A percentile compares a stretch with the other conserved stretches of the same genome.
Conservation (phyloP, 768 basidiomycete genomes). For the Suillus subaureus region DNA sequence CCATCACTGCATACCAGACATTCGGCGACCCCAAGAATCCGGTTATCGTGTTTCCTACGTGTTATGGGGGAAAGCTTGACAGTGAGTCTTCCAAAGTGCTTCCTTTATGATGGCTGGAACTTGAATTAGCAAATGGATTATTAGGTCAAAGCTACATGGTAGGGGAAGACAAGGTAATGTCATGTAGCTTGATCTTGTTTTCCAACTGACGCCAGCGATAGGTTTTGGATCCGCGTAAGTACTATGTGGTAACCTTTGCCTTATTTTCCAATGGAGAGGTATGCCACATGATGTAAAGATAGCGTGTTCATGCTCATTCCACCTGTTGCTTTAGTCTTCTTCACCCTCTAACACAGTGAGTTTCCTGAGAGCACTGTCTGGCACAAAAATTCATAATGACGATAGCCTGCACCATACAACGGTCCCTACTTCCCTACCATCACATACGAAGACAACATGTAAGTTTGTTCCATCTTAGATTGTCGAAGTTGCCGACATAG, state of each 20-base stretch:
- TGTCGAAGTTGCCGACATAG: neutral
- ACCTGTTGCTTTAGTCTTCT: conserved; percentile 44
- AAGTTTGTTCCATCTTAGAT: conserved; percentile 15
- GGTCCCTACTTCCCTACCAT: conserved; percentile 60
- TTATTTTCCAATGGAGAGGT: conserved; percentile 65
- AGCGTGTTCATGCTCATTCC: neutral
- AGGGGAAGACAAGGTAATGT: conserved; percentile 49
- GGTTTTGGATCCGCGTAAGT: conserved; percentile 52
- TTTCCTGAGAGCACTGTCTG: neutral
- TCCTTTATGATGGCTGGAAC: conserved; percentile 4
- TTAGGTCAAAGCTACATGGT: conserved; percentile 53
- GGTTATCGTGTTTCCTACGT: conserved; percentile 62
- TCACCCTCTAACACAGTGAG: conserved; percentile 58
- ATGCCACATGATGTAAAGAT: conserved; percentile 11
- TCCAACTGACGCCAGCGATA: conserved; percentile 17
- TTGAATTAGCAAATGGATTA: conserved; percentile 21
- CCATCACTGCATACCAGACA: conserved; percentile 60
- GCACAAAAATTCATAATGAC: conserved; percentile 5
- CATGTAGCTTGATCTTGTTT: neutral
- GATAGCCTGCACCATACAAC: conserved; percentile 55
- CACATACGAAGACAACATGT: conserved; percentile 63
- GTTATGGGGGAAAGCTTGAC: conserved; percentile 55
- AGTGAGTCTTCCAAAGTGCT: conserved; percentile 36
- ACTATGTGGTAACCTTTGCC: conserved; percentile 58
- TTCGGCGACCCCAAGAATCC: conserved; percentile 56